Evolutionary conservation across 768 basidiomycete genomes (phyloP).

Genomic region (Russula sp.): DNA sequence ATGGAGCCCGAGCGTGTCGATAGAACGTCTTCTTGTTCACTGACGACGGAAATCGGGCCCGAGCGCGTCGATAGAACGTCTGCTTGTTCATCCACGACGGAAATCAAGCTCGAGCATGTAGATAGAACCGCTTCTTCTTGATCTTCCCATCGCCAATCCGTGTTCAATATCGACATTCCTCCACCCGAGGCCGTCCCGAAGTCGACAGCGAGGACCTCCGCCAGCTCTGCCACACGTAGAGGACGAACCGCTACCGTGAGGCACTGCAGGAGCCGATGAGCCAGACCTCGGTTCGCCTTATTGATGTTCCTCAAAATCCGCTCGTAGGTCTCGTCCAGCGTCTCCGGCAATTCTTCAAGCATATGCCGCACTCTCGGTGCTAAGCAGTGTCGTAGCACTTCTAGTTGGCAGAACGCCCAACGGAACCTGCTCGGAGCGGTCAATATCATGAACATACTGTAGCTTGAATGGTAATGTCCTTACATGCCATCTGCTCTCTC

Average conservation of each 20-base stretch:
- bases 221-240: slow-evolving; percentile 1
- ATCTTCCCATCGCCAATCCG: slow-evolving; percentile 10
- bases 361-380: slow-evolving; percentile 1
- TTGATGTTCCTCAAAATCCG: slow-evolving; percentile 1
- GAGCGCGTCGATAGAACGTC: too few species aligned
- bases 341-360: not conserved
- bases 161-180: not conserved
- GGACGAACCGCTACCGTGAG: not conserved
- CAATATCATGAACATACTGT: not conserved
- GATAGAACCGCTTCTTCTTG: not conserved
- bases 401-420: slow-evolving; percentile 1
- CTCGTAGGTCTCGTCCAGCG: slow-evolving; percentile 2
- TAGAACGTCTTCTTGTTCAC: too few species aligned
- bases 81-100: not conserved
- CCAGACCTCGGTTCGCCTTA: slow-evolving; percentile 2
- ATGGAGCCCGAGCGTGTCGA: too few species aligned
- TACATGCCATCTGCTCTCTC: slow-evolving; percentile 9
- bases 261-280: not conserved
- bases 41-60: too few species aligned
- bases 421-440: not conserved
- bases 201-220: slow-evolving; percentile 2
- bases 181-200: not conserved
- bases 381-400: slow-evolving; percentile 1
- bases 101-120: not conserved
- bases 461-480: not conserved